Base-by-base conservation (phyloP, 2,329 filamentous ascomycete genomes). In the Pseudogymnoascus sp. region DNA sequence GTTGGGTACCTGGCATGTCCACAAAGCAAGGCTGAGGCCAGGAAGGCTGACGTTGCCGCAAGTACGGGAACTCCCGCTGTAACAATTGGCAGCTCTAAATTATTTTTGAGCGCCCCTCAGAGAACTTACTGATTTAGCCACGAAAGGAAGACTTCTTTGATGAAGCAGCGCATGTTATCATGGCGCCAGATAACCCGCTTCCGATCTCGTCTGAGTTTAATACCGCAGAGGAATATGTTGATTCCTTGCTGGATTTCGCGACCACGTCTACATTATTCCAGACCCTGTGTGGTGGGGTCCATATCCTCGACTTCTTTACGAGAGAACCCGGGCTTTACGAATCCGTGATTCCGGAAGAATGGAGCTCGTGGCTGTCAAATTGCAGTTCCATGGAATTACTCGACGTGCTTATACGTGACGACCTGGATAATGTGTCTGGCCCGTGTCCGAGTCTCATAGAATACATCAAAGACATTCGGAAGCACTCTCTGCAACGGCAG, bases 261-360 rank as follows among this genome's bases (percentile, higher is more conserved):
- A 84, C 84, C 5, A 84, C 83, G 2, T 89, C 88, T 48, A 82
- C 86, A 59, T 78, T 90, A 1, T 91, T 96, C 66, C 88, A 90
- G 65, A 90, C 89, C 23, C 79, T 99, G n/a, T 96, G 91, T 70
- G 94, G 94, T 59, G 92, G 92, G n/a, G 89, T 97, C 0, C 94
- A 99, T 70, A 92, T 99, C 63, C 80, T 97, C 60, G 94, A 99
- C 72, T 97, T 99, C 74, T 90, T 96, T 75, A 96, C 91, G 2
- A 83, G 84, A 39, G 83, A 90, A 55, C 89, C 90, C 4, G 88
- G 90, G 64, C 79, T 96, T 0, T 99, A 96, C 71, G 82, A 87
- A 58, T 79, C 81, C 1, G 81, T 92, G 1, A 73, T 99, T 1
- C 89, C 91, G 0, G 71, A 80, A 62, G 85, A 91, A 72, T 99